A percentile compares a stretch with the other conserved stretches of the same genome.
Evolutionary conservation across 1,284 basidiomycete species (phyloP).

Genomic region (Leccinum proliferum): DNA sequence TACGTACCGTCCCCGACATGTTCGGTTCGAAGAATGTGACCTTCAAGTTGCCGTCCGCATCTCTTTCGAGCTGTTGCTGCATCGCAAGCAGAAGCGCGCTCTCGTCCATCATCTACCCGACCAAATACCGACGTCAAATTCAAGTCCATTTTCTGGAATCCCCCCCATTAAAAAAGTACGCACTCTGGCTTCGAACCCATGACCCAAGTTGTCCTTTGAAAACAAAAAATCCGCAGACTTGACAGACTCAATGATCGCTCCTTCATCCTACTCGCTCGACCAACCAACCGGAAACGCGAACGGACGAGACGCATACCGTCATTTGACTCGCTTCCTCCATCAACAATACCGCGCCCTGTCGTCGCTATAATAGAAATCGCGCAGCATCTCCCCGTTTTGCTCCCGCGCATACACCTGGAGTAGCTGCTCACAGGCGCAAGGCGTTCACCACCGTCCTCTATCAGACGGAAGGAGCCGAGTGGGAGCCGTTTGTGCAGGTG

Average conservation of each 20-base stretch:
- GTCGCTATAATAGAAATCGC: constrained; percentile 98
- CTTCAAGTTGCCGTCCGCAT: constrained; percentile 43
- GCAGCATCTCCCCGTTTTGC: constrained; percentile 86
- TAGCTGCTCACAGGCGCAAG: constrained; percentile 71
- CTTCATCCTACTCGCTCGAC: too few relatives aligned
- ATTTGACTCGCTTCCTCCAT: constrained; percentile 76
- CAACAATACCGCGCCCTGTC: constrained; percentile 84
- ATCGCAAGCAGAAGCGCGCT: constrained; percentile 67
- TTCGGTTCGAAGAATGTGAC: too few relatives aligned
- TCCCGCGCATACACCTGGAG: constrained; percentile 88
- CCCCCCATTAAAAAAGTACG: constrained; percentile 1
- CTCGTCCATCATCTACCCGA: constrained; percentile 85
- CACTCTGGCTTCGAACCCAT: constrained; percentile 87
- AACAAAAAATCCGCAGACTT: constrained; percentile 89
- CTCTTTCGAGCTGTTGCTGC: constrained; percentile 87
- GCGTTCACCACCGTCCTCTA: constrained; percentile 81
- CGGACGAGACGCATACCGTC: constrained; percentile 36
- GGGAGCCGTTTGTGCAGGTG: constrained; percentile 80
- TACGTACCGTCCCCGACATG: too few relatives aligned
- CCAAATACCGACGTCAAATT: background rate
- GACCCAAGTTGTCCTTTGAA: constrained; percentile 84
- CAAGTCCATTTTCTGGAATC: background rate
- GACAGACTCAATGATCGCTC: constrained; percentile 49
- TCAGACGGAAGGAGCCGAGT: constrained; percentile 86
- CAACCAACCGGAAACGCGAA: background rate